These are phyloP conservation scores for Dactylorhiza incarnata DNA, from an alignment of 106 monocot species.

Conservation along the genomic window DNA sequence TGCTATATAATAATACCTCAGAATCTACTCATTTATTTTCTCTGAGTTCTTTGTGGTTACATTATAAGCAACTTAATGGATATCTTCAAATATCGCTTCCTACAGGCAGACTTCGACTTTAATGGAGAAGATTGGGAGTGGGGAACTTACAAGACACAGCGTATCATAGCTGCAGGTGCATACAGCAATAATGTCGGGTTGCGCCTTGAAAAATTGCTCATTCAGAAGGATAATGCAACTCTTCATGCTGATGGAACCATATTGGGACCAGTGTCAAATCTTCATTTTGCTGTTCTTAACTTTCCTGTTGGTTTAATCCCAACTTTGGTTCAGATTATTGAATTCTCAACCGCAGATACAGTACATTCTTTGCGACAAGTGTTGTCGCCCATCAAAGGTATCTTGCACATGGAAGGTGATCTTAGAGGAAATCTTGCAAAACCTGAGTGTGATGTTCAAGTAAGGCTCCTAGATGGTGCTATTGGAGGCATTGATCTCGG, in stretches of 20 bases:
- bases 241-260: conserved; percentile 96
- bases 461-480: conserved; percentile 91
- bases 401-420: conserved; percentile 99
- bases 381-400: conserved; percentile 81
- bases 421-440: conserved; percentile 79
- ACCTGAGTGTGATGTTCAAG: conserved; percentile 97
- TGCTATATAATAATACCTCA: background rate
- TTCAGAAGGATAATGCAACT: conserved; percentile 97
- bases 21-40: background rate
- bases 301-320: conserved; percentile 92
- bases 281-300: conserved; percentile 98
- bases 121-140: conserved; percentile 99
- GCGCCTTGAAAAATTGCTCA: conserved; percentile 88
- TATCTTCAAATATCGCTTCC: background rate
- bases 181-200: conserved; percentile 93
- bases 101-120: conserved; percentile 95
- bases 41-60: background rate
- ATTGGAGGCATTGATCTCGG: conserved; percentile 91
- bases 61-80: background rate
- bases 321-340: conserved; percentile 79
- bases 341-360: conserved; percentile 59
- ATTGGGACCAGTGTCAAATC: conserved; percentile 83
- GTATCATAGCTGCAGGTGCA: conserved; percentile 64
- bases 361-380: conserved; percentile 70
- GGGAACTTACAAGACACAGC: conserved; percentile 84